These are phyloP conservation scores for Carex kokanica DNA, from an alignment of 176 grass and related monocot genomes.

Conservation along the genomic window DNA sequence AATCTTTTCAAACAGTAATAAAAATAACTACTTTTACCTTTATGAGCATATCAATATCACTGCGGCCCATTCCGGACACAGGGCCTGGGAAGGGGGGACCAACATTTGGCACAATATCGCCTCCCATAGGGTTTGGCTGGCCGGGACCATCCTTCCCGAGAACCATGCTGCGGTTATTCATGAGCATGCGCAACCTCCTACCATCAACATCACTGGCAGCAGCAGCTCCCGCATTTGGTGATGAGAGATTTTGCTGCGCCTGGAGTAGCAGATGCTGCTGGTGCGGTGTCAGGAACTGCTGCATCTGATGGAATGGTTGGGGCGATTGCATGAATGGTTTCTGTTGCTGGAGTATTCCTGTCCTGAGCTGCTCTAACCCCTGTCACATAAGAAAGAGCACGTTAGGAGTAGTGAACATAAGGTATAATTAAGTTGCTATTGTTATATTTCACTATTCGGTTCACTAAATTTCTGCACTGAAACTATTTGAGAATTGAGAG, in stretches of 20 bases:
- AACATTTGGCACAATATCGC: conserved; percentile 50
- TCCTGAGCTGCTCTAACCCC: conserved; percentile 76
- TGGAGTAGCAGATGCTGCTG: conserved; percentile 79
- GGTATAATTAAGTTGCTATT: not conserved
- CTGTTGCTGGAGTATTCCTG: conserved; percentile 65
- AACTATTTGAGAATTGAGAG: not conserved
- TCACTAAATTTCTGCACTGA: not conserved
- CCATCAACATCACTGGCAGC: conserved; percentile 51
- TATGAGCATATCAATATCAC: conserved; percentile 63
- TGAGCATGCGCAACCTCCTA: conserved; percentile 65
- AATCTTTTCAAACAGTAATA: not conserved
- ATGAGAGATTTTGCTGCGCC: conserved; percentile 63
- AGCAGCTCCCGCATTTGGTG: conserved; percentile 25
- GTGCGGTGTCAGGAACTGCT: conserved; percentile 71
- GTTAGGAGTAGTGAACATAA: not conserved
- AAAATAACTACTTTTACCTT: conserved; percentile 45
- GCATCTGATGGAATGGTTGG: conserved; percentile 71
- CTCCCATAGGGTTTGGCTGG: conserved; percentile 36
- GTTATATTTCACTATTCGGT: not conserved
- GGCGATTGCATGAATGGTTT: conserved; percentile 67
- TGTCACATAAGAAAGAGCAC: conserved; percentile 21
- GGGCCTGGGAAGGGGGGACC: conserved; percentile 49
- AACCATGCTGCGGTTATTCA: conserved; percentile 46
- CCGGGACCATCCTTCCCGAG: conserved; percentile 42
- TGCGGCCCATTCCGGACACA: conserved; percentile 30